Conservation (phyloP, 1,284 basidiomycete species). For the Neonothopanus nambi region DNA sequence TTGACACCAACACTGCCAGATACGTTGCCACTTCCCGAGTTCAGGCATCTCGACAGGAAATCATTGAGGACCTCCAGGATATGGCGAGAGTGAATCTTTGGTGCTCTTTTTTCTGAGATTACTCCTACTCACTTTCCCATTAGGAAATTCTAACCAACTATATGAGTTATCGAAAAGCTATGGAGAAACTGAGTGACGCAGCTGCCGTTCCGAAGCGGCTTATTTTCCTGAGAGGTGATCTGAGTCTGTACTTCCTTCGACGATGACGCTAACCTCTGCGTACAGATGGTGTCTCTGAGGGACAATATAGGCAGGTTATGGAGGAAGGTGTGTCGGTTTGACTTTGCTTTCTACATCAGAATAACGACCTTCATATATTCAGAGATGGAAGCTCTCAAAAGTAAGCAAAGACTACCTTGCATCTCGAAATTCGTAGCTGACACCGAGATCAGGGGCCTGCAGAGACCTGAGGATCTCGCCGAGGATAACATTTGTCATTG, state of each 20-base stretch:
- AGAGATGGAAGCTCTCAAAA: conserved; percentile 11
- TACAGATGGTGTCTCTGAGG: conserved; percentile 67
- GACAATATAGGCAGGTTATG: conserved; percentile 59
- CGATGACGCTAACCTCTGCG: not conserved
- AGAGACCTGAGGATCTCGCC: conserved; percentile 41
- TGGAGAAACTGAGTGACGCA: conserved; percentile 37
- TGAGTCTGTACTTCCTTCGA: not conserved
- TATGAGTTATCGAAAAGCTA: conserved; percentile 26
- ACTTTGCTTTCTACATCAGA: not conserved
- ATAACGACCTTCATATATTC: conserved; percentile 3
- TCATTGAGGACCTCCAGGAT: conserved; percentile 52
- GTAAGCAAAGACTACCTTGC: not conserved
- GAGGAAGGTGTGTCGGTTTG: conserved; percentile 42
- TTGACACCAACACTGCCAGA: conserved; percentile 53
- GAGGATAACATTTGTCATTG: conserved; percentile 58
- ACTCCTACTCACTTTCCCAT: not conserved
- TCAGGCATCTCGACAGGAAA: conserved; percentile 53
- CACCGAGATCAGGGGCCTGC: conserved; percentile 39
- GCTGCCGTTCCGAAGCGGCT: conserved; percentile 44
- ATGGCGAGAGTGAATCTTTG: conserved; percentile 44
- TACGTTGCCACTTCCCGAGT: conserved; percentile 55
- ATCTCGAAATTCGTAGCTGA: not conserved
- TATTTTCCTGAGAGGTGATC: conserved; percentile 54
- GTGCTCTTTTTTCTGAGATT: not conserved
- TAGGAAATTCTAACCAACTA: conserved; percentile 45